phyloP scores from a whole-genome alignment of 306 rosid genomes.

The Ormosia emarginata region DNA sequence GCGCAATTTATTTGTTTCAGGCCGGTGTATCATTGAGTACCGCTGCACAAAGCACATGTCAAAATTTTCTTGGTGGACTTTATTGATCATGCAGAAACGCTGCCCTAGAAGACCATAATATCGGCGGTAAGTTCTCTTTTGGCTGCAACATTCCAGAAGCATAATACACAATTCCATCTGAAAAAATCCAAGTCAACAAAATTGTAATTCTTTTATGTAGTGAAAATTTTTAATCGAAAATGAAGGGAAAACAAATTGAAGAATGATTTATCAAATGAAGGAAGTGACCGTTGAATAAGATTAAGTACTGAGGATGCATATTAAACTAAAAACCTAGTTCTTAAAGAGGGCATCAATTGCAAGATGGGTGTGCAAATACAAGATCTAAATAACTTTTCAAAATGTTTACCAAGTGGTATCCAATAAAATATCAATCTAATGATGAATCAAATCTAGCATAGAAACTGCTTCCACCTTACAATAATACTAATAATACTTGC shows the following conservation, averaged over 20 bases:
- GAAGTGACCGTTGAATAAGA: not conserved
- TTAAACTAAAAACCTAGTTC: not conserved
- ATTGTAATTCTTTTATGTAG: not conserved
- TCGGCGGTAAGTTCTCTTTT: conserved; percentile 77
- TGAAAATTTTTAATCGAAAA: not conserved
- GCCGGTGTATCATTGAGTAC: conserved; percentile 83
- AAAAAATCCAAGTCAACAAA: not conserved
- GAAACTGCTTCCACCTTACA: not conserved
- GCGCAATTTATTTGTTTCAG: conserved; percentile 74
- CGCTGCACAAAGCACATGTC: conserved; percentile 91
- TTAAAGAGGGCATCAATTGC: not conserved
- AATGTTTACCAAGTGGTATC: not conserved
- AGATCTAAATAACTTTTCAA: not conserved
- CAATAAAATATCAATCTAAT: not conserved
- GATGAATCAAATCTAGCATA: not conserved
- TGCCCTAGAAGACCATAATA: conserved; percentile 91
- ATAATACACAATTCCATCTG: conserved; percentile 78
- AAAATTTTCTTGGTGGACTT: conserved; percentile 80
- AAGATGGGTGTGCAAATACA: not conserved
- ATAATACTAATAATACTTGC: not conserved
- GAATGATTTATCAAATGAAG: not conserved
- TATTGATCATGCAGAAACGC: conserved; percentile 86
- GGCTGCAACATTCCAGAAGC: conserved; percentile 91
- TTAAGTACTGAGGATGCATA: not conserved
- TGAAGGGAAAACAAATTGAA: not conserved